Base-by-base conservation (phyloP, 306 rosid species). In the Pyrus pyrifolia region DNA sequence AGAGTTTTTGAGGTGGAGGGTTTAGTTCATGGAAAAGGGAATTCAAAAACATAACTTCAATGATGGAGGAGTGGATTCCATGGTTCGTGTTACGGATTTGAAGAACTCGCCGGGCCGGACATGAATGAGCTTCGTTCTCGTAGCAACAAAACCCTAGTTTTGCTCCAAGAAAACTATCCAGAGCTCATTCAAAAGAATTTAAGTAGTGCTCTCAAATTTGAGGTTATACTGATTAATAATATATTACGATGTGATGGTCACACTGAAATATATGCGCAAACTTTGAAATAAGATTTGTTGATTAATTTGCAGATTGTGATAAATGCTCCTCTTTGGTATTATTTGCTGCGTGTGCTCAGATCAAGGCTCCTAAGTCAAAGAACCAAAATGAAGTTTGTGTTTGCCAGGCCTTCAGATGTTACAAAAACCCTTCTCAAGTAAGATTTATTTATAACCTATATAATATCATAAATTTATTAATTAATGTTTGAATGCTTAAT, bases 301-400 rank as follows among this genome's bases (percentile, higher is more conserved):
- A 5, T 29, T 9, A 1, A 11, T 77, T 42, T 68, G 68, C 91
- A 95, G 99, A 83, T 95, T 45, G 67, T 92, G 21, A 72, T 92
- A 55, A 82, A 92, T 67, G 89, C 89, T 78, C 97, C 99, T 29
- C 81, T 95, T 80, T 95, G 97, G 98, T 84, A 86, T 85, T 88
- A 86, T 79, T 88, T 87, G 6, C 73, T 85, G 46, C 91, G 85
- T 79, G 72, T 82, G 53, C 63, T 95, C 68, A 68, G 91, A 67
- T 84, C 93, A 49, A 72, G 82, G 85, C 63, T 91, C 62, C 66
- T 85, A 53, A 82, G 40, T 68, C 90, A 79, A 44, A 92, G 81
- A 76, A 86, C 74, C n/a, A 86, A 83, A 67, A 83, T 68, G 67
- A 88, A 85, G 82, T 88, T 92, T 72, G 73, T 92, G 60, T 85